Conservation (phyloP, 1,139 yeast species). For the Geotrichum australiense region DNA sequence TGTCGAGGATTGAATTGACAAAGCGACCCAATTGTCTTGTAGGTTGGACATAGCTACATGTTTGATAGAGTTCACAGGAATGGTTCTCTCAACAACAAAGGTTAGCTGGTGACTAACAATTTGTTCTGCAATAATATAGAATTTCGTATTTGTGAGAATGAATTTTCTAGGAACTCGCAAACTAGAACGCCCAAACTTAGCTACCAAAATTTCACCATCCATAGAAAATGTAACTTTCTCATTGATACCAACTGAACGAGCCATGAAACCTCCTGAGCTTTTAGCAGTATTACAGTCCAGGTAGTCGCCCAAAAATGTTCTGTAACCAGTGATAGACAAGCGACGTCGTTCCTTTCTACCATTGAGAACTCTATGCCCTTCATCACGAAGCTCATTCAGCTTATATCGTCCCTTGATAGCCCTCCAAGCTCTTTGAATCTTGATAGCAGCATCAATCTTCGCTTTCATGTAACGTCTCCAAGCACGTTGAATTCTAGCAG, state of each 20-base stretch:
- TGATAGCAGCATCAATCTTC: constrained; percentile 77
- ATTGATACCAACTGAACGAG: constrained; percentile 55
- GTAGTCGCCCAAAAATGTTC: constrained; percentile 94
- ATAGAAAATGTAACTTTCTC: constrained; percentile 72
- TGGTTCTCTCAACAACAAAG: constrained; percentile 55
- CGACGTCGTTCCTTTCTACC: constrained; percentile 86
- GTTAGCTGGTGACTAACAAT: constrained; percentile 67
- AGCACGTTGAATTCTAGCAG: constrained; percentile 94
- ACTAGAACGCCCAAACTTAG: constrained; percentile 92
- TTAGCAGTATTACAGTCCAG: constrained; percentile 70
- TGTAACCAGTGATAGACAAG: constrained; percentile 76
- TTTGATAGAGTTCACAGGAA: constrained; percentile 55
- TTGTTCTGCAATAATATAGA: constrained; percentile 66
- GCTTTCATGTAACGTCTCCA: constrained; percentile 81
- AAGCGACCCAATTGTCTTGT: constrained; percentile 92
- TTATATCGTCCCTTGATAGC: constrained; percentile 69
- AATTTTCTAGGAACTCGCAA: constrained; percentile 68
- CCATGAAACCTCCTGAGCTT: constrained; percentile 62
- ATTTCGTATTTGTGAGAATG: constrained; percentile 52
- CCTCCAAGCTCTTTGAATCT: constrained; percentile 73
- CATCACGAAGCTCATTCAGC: constrained; percentile 66
- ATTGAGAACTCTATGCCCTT: constrained; percentile 62
- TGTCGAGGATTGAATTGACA: constrained; percentile 43
- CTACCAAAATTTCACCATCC: constrained; percentile 69
- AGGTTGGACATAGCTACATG: constrained; percentile 63